Evolutionary conservation across 176 grass and related monocot genomes (phyloP).

Genomic region (Oryza glumipatula): DNA sequence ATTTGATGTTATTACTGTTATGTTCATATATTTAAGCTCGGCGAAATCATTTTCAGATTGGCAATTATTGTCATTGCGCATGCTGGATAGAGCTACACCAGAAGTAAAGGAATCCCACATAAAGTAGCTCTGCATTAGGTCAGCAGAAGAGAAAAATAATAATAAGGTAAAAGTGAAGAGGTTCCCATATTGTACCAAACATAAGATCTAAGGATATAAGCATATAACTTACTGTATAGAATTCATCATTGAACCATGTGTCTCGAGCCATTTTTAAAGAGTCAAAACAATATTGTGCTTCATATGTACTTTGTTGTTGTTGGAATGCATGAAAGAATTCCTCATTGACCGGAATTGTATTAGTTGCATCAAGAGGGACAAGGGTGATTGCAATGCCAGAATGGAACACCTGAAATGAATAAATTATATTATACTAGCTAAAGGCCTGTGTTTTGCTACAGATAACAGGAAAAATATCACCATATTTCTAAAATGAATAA

Average conservation of each 20-base stretch:
- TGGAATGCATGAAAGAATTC: conserved; percentile 74
- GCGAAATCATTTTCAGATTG: conserved; percentile 76
- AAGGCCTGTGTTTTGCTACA: too few species aligned
- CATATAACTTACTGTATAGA: conserved; percentile 60
- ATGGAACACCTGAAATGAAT: conserved; percentile 68
- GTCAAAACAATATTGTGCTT: conserved; percentile 74
- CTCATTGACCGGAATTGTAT: conserved; percentile 79
- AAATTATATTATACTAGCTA: neutral
- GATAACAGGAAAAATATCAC: too few species aligned
- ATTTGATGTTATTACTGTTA: conserved; percentile 85
- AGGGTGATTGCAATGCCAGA: conserved; percentile 85
- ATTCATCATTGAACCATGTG: conserved; percentile 71
- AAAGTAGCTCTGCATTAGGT: conserved; percentile 70
- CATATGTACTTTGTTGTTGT: conserved; percentile 62
- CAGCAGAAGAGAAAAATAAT: conserved; percentile 8
- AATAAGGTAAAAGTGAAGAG: conserved; percentile 2
- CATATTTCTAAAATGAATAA: too few species aligned
- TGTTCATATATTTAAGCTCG: conserved; percentile 73
- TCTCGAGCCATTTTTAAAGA: conserved; percentile 82
- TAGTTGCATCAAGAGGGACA: conserved; percentile 90
- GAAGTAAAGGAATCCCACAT: conserved; percentile 93
- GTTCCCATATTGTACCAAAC: conserved; percentile 4
- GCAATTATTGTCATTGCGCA: conserved; percentile 53
- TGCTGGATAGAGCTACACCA: conserved; percentile 71
- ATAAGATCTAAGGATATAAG: conserved; percentile 1